phyloP scores from a whole-genome alignment of 1,284 basidiomycete species.

The Trichosporon coremiiforme region DNA sequence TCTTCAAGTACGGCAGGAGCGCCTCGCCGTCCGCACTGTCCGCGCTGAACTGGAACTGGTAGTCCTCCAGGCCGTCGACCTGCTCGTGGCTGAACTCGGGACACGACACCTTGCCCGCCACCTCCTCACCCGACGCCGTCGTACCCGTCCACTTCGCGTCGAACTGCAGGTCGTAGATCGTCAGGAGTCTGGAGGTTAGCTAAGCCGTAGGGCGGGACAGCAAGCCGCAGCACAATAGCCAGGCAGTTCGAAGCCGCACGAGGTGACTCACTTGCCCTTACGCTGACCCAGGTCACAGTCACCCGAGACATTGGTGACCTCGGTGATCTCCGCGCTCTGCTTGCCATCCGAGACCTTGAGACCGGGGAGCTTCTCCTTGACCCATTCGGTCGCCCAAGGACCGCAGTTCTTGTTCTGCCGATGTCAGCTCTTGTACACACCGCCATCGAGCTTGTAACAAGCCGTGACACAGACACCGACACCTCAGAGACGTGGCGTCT shows the following conservation, averaged over 20 bases:
- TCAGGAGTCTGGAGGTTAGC: slow-evolving; percentile 70
- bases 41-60: slow-evolving; percentile 57
- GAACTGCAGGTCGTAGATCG: slow-evolving; percentile 89
- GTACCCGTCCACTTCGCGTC: slow-evolving; percentile 71
- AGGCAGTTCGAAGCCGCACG: not conserved
- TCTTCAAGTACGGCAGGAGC: slow-evolving; percentile 62
- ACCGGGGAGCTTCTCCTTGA: slow-evolving; percentile 71
- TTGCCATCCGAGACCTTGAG: slow-evolving; percentile 64
- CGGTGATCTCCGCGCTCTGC: slow-evolving; percentile 65
- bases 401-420: slow-evolving; percentile 57
- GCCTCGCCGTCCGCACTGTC: slow-evolving; percentile 60
- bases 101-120: slow-evolving; percentile 73
- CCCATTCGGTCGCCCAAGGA: slow-evolving; percentile 58
- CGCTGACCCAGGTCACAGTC: slow-evolving; percentile 89
- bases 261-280: slow-evolving; percentile 77
- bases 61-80: slow-evolving; percentile 79
- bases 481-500: not conserved
- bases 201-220: too few species aligned
- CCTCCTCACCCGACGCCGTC: slow-evolving; percentile 69
- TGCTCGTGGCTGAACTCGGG: slow-evolving; percentile 95
- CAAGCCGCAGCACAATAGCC: too few species aligned
- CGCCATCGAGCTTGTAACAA: not conserved
- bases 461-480: not conserved
- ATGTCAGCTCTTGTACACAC: not conserved
- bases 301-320: slow-evolving; percentile 74